Percentiles rank a stretch among this genome's conserved stretches.
Evolutionary conservation across 495 filamentous ascomycete genomes (phyloP).

Genomic region (Penicillium pulvis): DNA sequence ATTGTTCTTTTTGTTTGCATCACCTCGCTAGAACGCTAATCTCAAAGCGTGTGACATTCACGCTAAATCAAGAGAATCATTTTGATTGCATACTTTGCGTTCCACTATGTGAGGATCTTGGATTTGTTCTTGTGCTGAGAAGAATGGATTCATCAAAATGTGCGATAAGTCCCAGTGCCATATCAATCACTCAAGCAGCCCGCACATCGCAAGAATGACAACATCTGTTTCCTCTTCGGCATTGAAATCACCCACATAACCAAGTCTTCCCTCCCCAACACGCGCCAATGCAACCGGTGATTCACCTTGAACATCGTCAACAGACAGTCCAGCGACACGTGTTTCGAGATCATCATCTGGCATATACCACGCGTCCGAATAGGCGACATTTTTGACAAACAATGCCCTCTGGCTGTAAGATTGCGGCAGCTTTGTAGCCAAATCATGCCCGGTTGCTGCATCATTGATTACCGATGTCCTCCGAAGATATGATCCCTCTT

Average conservation of each 20-base stretch:
- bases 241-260: neutral
- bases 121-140: too few relatives aligned
- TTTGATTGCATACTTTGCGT: too few relatives aligned
- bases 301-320: neutral
- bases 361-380: neutral
- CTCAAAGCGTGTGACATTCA: too few relatives aligned
- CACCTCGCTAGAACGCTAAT: too few relatives aligned
- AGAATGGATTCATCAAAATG: too few relatives aligned
- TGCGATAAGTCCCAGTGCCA: too few relatives aligned
- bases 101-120: too few relatives aligned
- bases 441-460: neutral
- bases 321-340: neutral
- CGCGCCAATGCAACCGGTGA: neutral
- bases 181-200: neutral
- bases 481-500: neutral
- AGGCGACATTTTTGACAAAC: neutral
- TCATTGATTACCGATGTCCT: neutral
- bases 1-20: too few relatives aligned
- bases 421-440: neutral
- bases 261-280: neutral
- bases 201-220: neutral
- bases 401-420: neutral
- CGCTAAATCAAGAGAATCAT: too few relatives aligned
- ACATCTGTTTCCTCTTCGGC: neutral
- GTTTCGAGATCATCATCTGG: neutral